Base-by-base conservation (phyloP, 306 rosid genomes). In the Trichosanthes truncata region DNA sequence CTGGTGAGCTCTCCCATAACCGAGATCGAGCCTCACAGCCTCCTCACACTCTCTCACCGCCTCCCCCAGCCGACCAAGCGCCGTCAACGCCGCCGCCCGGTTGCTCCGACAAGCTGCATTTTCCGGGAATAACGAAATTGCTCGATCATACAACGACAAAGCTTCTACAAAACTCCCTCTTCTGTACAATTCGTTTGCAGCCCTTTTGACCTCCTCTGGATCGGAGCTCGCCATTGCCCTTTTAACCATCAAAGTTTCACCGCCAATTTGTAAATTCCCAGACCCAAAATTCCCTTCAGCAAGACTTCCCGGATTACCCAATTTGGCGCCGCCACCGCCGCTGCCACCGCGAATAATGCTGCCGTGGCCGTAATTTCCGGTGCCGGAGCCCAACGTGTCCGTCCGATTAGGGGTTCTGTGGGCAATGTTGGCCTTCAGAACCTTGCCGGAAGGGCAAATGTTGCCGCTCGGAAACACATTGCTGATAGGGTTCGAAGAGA, bases 21-120 rank as follows among this genome's bases (percentile, higher is more conserved):
- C 80, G 74, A 84, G 91, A 46, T 94, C 96, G 87, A 94, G 84
- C 82, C 87, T 87, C 49, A 92, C 94, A 59, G 98, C 97, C 84
- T 94, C 98, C 78, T 86, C 90, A 49, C 98, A 94, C 79, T 94
- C 97, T 79, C 83, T 83, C 29, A 63, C 92, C 0, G 98, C 98
- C 88, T 94, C 98, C 3, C 81, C 83, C 41, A 92, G 82, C 86
- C 96, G 87, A 76, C 97, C 97, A 35, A 94, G 83, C 4, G 91
- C 97, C 29, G 94, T 89, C 74, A 94, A 86, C 20, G 97, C 98
- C 12, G 98, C 97, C 0, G 96, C 96, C 38, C 96, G 85, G 61
- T 92, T 94, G 74, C 98, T 85, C 86, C 96, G 82, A 74, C 79
- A 94, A 6, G 97, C 96, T 0, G 94, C 90, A 69, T 94, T 94